A percentile compares a stretch with the other conserved stretches of the same genome.
Evolutionary conservation across 345 rosid genomes (phyloP).

Genomic region (Linum lewisii): DNA sequence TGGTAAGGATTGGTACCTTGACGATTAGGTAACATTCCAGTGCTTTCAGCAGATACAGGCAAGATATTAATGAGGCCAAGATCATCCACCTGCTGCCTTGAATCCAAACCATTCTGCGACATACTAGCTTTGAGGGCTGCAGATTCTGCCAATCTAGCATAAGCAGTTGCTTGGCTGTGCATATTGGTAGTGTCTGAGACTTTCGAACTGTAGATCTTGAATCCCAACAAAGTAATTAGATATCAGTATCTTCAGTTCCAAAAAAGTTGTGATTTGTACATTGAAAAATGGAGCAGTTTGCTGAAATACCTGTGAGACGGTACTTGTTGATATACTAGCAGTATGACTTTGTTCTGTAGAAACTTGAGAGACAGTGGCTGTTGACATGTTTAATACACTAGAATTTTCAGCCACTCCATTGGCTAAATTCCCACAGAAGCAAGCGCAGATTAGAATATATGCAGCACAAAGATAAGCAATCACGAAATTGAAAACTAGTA

Average conservation of each 20-base stretch:
- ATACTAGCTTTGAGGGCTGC: conserved; percentile 22
- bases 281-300: not conserved
- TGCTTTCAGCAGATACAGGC: conserved; percentile 77
- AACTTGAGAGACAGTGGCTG: conserved; percentile 5
- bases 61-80: conserved; percentile 33
- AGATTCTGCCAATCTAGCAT: conserved; percentile 54
- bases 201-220: conserved; percentile 8
- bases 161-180: conserved; percentile 64
- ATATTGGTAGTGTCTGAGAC: conserved; percentile 30
- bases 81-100: conserved; percentile 24
- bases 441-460: conserved; percentile 1
- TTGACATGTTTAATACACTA: conserved; percentile 2
- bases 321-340: conserved; percentile 19
- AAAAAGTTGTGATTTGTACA: not conserved
- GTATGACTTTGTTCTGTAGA: conserved; percentile 18
- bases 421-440: conserved; percentile 5
- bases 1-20: conserved; percentile 29
- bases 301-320: conserved; percentile 31
- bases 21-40: conserved; percentile 61
- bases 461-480: not conserved
- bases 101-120: conserved; percentile 18
- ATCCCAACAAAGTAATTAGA: not conserved
- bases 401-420: not conserved
- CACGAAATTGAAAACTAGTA: not conserved
- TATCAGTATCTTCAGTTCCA: not conserved